Percentiles rank a stretch among this genome's conserved stretches.
Evolutionary conservation across 1,284 basidiomycete species (phyloP).

Genomic region (Hypsizygus ulmarius): DNA sequence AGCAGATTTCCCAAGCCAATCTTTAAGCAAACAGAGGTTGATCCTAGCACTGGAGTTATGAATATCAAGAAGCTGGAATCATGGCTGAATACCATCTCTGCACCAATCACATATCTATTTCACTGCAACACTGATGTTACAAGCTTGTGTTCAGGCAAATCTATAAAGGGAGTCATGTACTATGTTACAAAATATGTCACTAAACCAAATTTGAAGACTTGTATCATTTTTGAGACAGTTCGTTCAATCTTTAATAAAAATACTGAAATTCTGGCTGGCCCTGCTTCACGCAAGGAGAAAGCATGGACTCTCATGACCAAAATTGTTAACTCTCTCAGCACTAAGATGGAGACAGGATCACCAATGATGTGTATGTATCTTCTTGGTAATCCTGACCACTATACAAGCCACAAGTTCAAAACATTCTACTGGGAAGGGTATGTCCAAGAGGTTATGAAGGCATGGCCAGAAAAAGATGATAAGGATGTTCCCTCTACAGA

Average conservation of each 20-base stretch:
- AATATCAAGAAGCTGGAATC: slow-evolving; percentile 32
- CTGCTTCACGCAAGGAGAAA: slow-evolving; percentile 17
- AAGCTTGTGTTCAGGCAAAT: slow-evolving; percentile 32
- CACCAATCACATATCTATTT: slow-evolving; percentile 31
- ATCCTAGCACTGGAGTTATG: slow-evolving; percentile 27
- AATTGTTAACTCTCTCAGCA: slow-evolving; percentile 27
- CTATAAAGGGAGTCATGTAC: slow-evolving; percentile 32
- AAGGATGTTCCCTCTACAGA: neutral
- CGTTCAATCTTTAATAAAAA: slow-evolving; percentile 24
- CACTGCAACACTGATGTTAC: slow-evolving; percentile 37
- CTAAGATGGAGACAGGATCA: slow-evolving; percentile 30
- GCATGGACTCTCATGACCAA: slow-evolving; percentile 27
- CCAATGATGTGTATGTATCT: slow-evolving; percentile 30
- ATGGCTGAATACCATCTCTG: slow-evolving; percentile 34
- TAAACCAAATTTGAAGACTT: slow-evolving; percentile 32
- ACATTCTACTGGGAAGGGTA: slow-evolving; percentile 27
- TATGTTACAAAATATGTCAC: slow-evolving; percentile 41
- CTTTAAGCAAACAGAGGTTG: slow-evolving; percentile 19
- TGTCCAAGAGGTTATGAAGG: slow-evolving; percentile 12
- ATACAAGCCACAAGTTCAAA: slow-evolving; percentile 26
- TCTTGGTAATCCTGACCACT: slow-evolving; percentile 31
- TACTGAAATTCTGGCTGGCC: slow-evolving; percentile 18
- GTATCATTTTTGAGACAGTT: slow-evolving; percentile 32
- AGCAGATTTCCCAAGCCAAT: slow-evolving; percentile 26
- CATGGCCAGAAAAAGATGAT: neutral